Evolutionary conservation across 805 yeast genomes (phyloP).

Genomic region (Candida ascalaphidarum): DNA sequence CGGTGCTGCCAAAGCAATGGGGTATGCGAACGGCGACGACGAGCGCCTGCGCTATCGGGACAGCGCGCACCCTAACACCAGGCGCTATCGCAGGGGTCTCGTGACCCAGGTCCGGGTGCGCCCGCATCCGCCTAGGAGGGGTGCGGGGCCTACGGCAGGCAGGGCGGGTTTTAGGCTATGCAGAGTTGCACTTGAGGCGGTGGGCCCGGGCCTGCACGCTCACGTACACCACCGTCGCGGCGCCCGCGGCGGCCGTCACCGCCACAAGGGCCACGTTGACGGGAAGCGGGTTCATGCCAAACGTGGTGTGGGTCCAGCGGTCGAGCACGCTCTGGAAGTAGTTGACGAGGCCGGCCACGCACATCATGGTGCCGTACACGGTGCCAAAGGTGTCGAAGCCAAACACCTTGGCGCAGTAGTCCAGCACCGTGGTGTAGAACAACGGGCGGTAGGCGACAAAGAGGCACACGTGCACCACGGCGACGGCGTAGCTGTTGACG

Average conservation of each 20-base stretch:
- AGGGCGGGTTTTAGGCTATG: too few species aligned
- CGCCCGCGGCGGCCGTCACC: constrained; percentile 37
- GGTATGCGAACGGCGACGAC: too few species aligned
- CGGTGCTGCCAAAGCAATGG: too few species aligned
- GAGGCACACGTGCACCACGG: constrained; percentile 35
- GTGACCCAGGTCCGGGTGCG: too few species aligned
- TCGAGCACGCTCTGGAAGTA: constrained; percentile 41
- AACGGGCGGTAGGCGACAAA: constrained; percentile 51
- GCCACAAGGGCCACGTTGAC: constrained; percentile 32
- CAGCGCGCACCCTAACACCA: too few species aligned
- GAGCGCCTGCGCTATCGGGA: too few species aligned
- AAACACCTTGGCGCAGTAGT: constrained; percentile 55
- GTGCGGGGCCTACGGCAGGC: too few species aligned
- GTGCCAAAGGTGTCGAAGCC: constrained; percentile 57
- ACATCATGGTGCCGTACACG: constrained; percentile 48
- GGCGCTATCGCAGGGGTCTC: too few species aligned
- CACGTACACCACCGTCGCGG: constrained; percentile 32
- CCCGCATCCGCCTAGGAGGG: too few species aligned
- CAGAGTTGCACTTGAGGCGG: too few species aligned
- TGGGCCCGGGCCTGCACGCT: constrained; percentile 5
- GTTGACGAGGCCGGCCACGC: constrained; percentile 44
- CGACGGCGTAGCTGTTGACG: constrained; percentile 30
- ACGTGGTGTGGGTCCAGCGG: constrained; percentile 39
- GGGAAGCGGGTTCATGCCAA: constrained; percentile 49
- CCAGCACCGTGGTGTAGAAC: constrained; percentile 49